phyloP scores from a whole-genome alignment of 1,284 basidiomycete species.

The Cryptococcus amylolentus region DNA sequence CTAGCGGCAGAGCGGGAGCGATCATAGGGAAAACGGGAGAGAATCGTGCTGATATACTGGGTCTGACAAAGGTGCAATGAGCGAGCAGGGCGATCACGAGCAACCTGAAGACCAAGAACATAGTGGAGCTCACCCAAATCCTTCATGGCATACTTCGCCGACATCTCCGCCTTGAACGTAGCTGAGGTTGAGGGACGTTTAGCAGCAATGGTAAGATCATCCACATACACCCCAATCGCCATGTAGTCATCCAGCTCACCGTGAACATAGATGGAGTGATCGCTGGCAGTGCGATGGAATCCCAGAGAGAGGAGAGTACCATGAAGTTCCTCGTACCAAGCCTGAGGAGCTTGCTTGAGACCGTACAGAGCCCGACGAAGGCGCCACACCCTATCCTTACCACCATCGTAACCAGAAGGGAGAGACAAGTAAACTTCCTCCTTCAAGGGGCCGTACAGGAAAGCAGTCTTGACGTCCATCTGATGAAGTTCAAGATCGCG shows the following conservation, averaged over 20 bases:
- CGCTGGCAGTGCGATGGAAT: conserved; percentile 30
- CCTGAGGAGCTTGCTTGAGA: conserved; percentile 47
- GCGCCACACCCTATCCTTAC: conserved; percentile 10
- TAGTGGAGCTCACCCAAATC: conserved; percentile 30
- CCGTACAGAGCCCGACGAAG: conserved; percentile 51
- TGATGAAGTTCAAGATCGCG: conserved; percentile 51
- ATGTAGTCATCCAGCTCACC: neutral
- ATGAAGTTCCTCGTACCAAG: conserved; percentile 46
- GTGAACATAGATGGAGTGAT: conserved; percentile 48
- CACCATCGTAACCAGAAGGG: conserved; percentile 24
- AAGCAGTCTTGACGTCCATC: conserved; percentile 55
- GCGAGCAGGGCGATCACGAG: conserved; percentile 49
- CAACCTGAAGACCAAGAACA: conserved; percentile 47
- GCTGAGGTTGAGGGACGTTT: neutral
- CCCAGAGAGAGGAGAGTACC: conserved; percentile 34
- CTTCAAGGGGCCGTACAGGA: conserved; percentile 52
- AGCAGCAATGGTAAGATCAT: conserved; percentile 17
- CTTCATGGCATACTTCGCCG: conserved; percentile 18
- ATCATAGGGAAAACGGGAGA: neutral
- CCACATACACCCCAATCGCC: conserved; percentile 16
- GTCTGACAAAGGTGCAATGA: conserved; percentile 42
- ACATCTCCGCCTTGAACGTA: conserved; percentile 21
- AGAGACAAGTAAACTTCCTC: conserved; percentile 48
- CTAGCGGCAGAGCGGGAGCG: conserved; percentile 6
- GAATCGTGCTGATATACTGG: conserved; percentile 5